These are phyloP conservation scores for Backusella parvicylindrica DNA, from an alignment of 192 early-diverging fungal species.

Conservation along the genomic window DNA sequence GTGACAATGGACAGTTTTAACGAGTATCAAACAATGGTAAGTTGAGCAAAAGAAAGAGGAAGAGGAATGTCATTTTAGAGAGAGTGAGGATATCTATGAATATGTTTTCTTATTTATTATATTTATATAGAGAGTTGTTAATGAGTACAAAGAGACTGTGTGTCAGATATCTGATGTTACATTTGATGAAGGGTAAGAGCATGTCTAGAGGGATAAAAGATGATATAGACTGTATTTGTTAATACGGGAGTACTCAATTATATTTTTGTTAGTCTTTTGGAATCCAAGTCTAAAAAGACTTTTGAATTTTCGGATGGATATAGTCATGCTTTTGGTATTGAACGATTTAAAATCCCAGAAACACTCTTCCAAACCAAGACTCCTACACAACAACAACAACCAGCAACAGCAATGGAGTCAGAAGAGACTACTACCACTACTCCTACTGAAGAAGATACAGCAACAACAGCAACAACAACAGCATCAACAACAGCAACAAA, in stretches of 20 bases:
- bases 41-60: neutral
- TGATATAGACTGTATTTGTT: neutral
- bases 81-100: neutral
- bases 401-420: neutral
- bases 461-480: neutral
- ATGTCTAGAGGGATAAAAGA: neutral
- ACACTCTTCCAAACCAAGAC: slow-evolving; percentile 76
- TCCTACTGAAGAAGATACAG: neutral
- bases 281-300: slow-evolving; percentile 69
- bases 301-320: slow-evolving; percentile 97
- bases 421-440: neutral
- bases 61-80: too few species aligned
- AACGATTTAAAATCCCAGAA: slow-evolving; percentile 84
- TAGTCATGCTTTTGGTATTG: slow-evolving; percentile 74
- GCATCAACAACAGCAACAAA: slow-evolving; percentile 4
- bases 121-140: slow-evolving; percentile 60
- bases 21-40: slow-evolving; percentile 67
- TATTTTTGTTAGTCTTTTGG: slow-evolving; percentile 37
- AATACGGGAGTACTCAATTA: neutral
- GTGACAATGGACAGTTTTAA: slow-evolving; percentile 64
- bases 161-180: slow-evolving; percentile 77
- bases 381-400: neutral
- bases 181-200: slow-evolving; percentile 65
- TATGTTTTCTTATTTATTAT: neutral
- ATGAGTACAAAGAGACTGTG: slow-evolving; percentile 94